Conservation (phyloP, 2,329 filamentous ascomycete species). For the Exophiala phaeomuriformis region DNA sequence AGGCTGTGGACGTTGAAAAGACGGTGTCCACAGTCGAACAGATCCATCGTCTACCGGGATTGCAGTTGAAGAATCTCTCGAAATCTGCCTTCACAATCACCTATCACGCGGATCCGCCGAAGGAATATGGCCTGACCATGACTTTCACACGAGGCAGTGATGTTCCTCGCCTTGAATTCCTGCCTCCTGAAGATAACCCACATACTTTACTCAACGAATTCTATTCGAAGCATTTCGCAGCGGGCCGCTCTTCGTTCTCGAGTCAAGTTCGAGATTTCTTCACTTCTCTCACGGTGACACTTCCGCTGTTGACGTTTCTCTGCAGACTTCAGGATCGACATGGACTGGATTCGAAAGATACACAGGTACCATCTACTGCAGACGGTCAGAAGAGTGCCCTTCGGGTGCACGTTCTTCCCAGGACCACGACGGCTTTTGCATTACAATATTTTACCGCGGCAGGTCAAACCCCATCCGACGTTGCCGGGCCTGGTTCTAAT, state of each 20-base stretch:
- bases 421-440: slow-evolving; percentile 17
- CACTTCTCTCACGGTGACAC: slow-evolving; percentile 34
- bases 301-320: slow-evolving; percentile 39
- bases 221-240: slow-evolving; percentile 13
- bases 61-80: slow-evolving; percentile 19
- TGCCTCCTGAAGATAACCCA: slow-evolving; percentile 19
- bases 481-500: slow-evolving; percentile 5
- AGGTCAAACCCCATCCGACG: slow-evolving; percentile 8
- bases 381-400: slow-evolving; percentile 3
- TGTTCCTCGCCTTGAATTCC: slow-evolving; percentile 16
- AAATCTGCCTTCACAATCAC: slow-evolving; percentile 16
- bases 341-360: slow-evolving; percentile 1
- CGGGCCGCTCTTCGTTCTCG: slow-evolving; percentile 11
- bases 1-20: slow-evolving; percentile 21
- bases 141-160: slow-evolving; percentile 4
- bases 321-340: slow-evolving; percentile 19
- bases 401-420: slow-evolving; percentile 22
- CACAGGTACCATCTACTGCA: neutral
- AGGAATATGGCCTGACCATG: slow-evolving; percentile 12
- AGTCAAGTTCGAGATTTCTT: slow-evolving; percentile 18
- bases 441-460: slow-evolving; percentile 22
- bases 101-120: slow-evolving; percentile 13
- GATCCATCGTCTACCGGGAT: slow-evolving; percentile 14
- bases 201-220: slow-evolving; percentile 14
- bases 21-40: slow-evolving; percentile 21